Evolutionary conservation across 2,329 filamentous ascomycete species (phyloP).

Genomic region (Thelonectria discophora): DNA sequence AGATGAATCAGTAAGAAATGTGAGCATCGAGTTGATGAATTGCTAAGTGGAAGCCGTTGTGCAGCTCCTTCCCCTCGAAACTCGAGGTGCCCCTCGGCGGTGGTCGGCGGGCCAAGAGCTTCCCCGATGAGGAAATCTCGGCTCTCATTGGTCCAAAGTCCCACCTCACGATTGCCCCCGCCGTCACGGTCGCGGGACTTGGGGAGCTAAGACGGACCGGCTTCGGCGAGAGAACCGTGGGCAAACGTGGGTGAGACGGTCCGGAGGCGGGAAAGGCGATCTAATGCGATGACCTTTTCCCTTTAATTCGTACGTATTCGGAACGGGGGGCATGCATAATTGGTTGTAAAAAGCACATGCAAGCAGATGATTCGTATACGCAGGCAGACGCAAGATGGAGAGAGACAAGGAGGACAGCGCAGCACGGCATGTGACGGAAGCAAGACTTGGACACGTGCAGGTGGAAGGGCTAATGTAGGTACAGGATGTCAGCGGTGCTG

Average conservation of each 20-base stretch:
- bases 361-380: neutral
- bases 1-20: neutral
- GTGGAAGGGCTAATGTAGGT: constrained; percentile 18
- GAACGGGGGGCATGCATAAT: neutral
- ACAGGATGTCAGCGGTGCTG: constrained; percentile 1
- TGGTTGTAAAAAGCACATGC: constrained; percentile 10
- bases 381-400: neutral
- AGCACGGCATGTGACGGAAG: neutral
- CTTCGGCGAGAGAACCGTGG: neutral
- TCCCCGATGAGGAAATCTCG: neutral
- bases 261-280: constrained; percentile 23
- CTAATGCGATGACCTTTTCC: neutral
- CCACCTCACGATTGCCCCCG: neutral
- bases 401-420: neutral
- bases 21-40: neutral
- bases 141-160: neutral
- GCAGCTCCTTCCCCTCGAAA: neutral
- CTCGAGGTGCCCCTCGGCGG: neutral
- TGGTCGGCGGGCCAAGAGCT: neutral
- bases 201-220: constrained; percentile 3
- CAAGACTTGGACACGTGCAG: neutral
- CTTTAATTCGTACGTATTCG: neutral
- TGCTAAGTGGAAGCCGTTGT: neutral
- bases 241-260: neutral
- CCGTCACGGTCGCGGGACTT: constrained; percentile 9